Percentiles rank a stretch among this genome's conserved stretches.
These are phyloP conservation scores for Psophocarpus tetragonolobus DNA, from an alignment of 306 rosid species.

Conservation along the genomic window DNA sequence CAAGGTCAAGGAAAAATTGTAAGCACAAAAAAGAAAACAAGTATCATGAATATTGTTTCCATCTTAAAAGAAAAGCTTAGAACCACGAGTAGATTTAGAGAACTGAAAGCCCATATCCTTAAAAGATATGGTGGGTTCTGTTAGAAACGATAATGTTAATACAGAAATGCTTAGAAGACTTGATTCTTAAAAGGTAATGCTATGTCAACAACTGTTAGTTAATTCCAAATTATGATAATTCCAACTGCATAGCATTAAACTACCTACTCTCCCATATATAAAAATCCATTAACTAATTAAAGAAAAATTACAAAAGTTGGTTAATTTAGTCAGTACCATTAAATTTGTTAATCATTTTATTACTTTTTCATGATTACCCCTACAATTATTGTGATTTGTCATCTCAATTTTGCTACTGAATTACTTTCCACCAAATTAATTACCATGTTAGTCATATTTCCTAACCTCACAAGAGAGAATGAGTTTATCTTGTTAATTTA, in stretches of 20 bases:
- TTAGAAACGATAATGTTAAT: background rate
- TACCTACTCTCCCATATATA: too few species aligned
- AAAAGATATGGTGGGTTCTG: background rate
- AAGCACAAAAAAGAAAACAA: constrained; percentile 4
- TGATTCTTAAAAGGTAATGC: background rate
- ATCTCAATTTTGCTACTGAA: too few species aligned
- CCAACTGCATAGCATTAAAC: constrained; percentile 3
- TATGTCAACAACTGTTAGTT: background rate
- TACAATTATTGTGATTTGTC: too few species aligned
- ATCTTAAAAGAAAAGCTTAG: constrained; percentile 11
- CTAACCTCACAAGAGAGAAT: too few species aligned
- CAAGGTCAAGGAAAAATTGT: constrained; percentile 24
- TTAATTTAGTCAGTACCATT: too few species aligned
- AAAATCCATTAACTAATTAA: too few species aligned
- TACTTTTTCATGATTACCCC: too few species aligned
- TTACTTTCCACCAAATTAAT: too few species aligned
- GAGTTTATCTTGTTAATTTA: too few species aligned
- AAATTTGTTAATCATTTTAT: too few species aligned
- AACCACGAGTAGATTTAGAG: constrained; percentile 17
- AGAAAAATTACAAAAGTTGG: too few species aligned
- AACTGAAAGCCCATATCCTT: background rate
- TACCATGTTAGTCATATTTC: too few species aligned
- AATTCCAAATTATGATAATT: constrained; percentile 25
- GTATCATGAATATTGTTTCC: background rate
- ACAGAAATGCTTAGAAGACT: constrained; percentile 6